A percentile compares a stretch with the other conserved stretches of the same genome.
phyloP scores from a whole-genome alignment of 768 basidiomycete genomes.

The Strobilomyces echinocephalus region DNA sequence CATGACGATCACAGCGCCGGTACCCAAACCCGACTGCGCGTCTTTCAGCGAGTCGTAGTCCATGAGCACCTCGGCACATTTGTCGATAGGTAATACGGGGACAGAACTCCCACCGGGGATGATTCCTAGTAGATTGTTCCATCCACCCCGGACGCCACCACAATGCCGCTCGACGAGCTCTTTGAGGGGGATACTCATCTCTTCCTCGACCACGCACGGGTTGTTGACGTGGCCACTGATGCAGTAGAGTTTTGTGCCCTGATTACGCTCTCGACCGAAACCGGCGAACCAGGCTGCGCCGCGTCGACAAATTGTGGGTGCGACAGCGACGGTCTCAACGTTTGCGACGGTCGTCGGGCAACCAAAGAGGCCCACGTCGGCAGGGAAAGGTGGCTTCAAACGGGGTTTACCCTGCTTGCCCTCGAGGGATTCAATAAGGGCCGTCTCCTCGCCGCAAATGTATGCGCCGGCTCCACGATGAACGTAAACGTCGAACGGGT shows the following conservation, averaged over 20 bases:
- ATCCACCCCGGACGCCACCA: slow-evolving; percentile 90
- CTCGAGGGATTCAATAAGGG: slow-evolving; percentile 93
- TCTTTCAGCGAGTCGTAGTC: slow-evolving; percentile 98
- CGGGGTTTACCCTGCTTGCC: slow-evolving; percentile 98
- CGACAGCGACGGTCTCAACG: slow-evolving; percentile 97
- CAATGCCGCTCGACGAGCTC: slow-evolving; percentile 97
- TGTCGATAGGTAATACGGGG: slow-evolving; percentile 80
- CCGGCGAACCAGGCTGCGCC: slow-evolving; percentile 87
- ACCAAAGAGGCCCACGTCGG: slow-evolving; percentile 95
- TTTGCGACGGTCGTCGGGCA: slow-evolving; percentile 98
- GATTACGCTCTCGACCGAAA: slow-evolving; percentile 89
- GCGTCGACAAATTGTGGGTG: slow-evolving; percentile 91
- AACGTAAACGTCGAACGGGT: slow-evolving; percentile 96
- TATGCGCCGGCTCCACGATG: slow-evolving; percentile 98
- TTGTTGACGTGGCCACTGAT: slow-evolving; percentile 98
- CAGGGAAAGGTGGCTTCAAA: slow-evolving; percentile 97
- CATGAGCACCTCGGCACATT: slow-evolving; percentile 90
- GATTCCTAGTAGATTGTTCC: slow-evolving; percentile 97
- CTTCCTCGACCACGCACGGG: slow-evolving; percentile 96
- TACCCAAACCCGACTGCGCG: slow-evolving; percentile 93
- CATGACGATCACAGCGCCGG: slow-evolving; percentile 99
- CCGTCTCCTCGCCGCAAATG: slow-evolving; percentile 98
- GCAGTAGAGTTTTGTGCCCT: slow-evolving; percentile 96
- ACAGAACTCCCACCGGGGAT: slow-evolving; percentile 95
- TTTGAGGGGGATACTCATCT: slow-evolving; percentile 95